Conservation (phyloP, 805 yeast species). For the Metschnikowia shivogae region DNA sequence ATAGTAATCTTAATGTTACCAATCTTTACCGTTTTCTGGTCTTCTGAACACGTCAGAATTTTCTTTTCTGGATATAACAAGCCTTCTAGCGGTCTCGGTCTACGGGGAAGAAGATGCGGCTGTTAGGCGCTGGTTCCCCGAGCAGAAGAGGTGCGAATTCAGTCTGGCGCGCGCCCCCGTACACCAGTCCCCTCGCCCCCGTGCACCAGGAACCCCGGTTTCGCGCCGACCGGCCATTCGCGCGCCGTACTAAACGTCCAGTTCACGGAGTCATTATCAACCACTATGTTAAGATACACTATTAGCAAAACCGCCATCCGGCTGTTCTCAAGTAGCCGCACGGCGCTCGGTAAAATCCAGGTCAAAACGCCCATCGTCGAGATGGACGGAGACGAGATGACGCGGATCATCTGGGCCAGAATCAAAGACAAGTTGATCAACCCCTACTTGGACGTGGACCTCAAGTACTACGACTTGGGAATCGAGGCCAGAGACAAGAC, state of each 20-base stretch:
- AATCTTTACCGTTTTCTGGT: too few relatives aligned
- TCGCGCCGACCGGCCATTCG: constrained; percentile 2
- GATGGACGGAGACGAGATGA: constrained; percentile 97
- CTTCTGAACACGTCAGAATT: too few relatives aligned
- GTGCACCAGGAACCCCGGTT: background rate
- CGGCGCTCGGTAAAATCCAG: constrained; percentile 48
- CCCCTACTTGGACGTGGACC: constrained; percentile 82
- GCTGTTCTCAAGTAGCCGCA: constrained; percentile 8
- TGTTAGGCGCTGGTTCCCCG: too few relatives aligned
- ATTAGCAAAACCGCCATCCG: constrained; percentile 7
- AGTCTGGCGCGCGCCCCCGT: too few relatives aligned
- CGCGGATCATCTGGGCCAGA: constrained; percentile 91
- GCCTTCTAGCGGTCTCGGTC: too few relatives aligned
- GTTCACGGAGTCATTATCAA: background rate
- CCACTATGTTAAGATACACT: constrained; percentile 11
- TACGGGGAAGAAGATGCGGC: too few relatives aligned
- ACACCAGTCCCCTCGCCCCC: background rate
- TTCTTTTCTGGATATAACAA: too few relatives aligned
- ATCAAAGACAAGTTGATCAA: constrained; percentile 81
- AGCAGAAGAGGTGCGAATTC: too few relatives aligned
- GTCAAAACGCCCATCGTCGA: constrained; percentile 91
- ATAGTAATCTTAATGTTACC: too few relatives aligned
- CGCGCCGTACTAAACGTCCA: constrained; percentile 3
- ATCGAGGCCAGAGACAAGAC: constrained; percentile 84
- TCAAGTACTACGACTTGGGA: constrained; percentile 88